Evolutionary conservation across 176 grass and related monocot genomes (phyloP).

Genomic region (Pharus latifolius): DNA sequence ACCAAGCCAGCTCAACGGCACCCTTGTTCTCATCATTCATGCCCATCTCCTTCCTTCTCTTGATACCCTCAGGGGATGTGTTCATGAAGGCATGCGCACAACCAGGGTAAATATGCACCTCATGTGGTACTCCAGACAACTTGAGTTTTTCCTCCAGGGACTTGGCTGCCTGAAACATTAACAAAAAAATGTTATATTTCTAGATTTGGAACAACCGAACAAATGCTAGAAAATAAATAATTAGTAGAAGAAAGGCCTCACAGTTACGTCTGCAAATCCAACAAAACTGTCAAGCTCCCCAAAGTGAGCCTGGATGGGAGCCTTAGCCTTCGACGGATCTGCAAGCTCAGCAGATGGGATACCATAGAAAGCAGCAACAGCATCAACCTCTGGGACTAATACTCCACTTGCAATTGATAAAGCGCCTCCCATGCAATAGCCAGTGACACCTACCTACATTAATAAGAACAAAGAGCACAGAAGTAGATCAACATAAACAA

Average conservation of each 20-base stretch:
- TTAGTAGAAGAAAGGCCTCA: slow-evolving; percentile 20
- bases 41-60: slow-evolving; percentile 80
- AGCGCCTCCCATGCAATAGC: slow-evolving; percentile 91
- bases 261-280: slow-evolving; percentile 79
- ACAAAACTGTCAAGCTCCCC: slow-evolving; percentile 77
- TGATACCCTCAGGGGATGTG: slow-evolving; percentile 55
- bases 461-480: background rate
- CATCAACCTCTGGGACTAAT: slow-evolving; percentile 86
- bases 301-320: slow-evolving; percentile 86
- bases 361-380: slow-evolving; percentile 92
- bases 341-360: slow-evolving; percentile 66
- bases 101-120: slow-evolving; percentile 77
- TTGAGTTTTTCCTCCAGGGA: slow-evolving; percentile 84
- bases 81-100: slow-evolving; percentile 90
- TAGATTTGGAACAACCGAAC: too few species aligned
- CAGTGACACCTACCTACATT: slow-evolving; percentile 81
- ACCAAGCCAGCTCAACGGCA: slow-evolving; percentile 60
- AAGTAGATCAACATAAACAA: background rate
- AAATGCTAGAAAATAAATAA: too few species aligned
- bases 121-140: slow-evolving; percentile 45
- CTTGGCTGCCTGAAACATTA: slow-evolving; percentile 64
- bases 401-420: slow-evolving; percentile 85
- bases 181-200: background rate
- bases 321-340: slow-evolving; percentile 73
- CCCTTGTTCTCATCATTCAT: slow-evolving; percentile 50